phyloP scores from a whole-genome alignment of 1,139 yeast species.

The Arxiozyma slooffiae region DNA sequence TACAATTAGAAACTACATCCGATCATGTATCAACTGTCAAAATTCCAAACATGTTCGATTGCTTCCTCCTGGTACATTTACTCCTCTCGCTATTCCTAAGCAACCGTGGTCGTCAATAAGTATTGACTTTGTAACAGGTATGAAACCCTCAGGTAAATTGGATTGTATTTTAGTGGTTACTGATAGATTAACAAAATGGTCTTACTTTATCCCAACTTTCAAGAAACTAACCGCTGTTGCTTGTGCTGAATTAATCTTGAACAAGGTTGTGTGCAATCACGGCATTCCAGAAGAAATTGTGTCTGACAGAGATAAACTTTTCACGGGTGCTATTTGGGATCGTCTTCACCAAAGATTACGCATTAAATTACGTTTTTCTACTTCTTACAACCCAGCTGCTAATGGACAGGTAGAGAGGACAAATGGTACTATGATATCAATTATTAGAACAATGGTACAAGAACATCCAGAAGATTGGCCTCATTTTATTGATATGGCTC shows the following conservation, averaged over 20 bases:
- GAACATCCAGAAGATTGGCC: background rate
- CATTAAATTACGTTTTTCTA: background rate
- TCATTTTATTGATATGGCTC: background rate
- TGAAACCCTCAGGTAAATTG: background rate
- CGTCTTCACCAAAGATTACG: background rate
- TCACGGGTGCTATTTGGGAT: background rate
- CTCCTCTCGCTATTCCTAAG: no score
- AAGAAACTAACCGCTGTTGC: background rate
- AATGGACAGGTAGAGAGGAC: slow-evolving; percentile 3
- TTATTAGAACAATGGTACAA: background rate
- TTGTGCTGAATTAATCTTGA: background rate
- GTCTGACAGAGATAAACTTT: background rate
- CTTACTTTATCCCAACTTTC: no score
- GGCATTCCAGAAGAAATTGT: slow-evolving; percentile 1
- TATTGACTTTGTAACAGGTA: slow-evolving; percentile 1
- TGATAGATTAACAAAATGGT: no score
- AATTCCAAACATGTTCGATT: no score
- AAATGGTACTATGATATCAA: slow-evolving; percentile 1
- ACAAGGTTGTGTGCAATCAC: background rate
- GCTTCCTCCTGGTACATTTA: no score
- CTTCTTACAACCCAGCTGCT: slow-evolving; percentile 1
- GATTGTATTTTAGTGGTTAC: background rate
- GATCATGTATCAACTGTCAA: no score
- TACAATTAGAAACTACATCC: background rate
- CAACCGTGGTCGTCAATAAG: no score